A percentile compares a stretch with the other conserved stretches of the same genome.
Evolutionary conservation across 1,284 basidiomycete species (phyloP).

Genomic region (Bondarzewia mesenterica): DNA sequence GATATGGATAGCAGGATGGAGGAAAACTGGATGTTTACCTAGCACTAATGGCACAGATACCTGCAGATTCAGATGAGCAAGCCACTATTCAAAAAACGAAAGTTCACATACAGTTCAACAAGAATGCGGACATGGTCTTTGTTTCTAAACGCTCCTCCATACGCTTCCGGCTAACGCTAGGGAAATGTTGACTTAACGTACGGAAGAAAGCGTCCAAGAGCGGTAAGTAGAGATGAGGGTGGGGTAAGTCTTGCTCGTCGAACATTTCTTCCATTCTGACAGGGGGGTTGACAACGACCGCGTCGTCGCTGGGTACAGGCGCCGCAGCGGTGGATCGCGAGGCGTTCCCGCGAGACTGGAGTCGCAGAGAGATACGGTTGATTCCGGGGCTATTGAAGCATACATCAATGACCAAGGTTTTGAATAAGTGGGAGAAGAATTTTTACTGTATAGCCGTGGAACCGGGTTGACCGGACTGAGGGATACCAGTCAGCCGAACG

Average conservation of each 20-base stretch:
- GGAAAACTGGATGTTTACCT: neutral
- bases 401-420: constrained; percentile 13
- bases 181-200: constrained; percentile 29
- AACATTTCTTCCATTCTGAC: constrained; percentile 19
- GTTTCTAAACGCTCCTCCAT: constrained; percentile 28
- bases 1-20: neutral
- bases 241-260: constrained; percentile 13
- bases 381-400: constrained; percentile 25
- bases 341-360: constrained; percentile 20
- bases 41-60: neutral
- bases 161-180: constrained; percentile 23
- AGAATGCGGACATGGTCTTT: constrained; percentile 32
- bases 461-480: constrained; percentile 20
- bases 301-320: neutral
- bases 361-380: constrained; percentile 31
- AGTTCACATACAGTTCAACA: constrained; percentile 22
- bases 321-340: neutral
- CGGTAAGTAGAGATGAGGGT: constrained; percentile 24
- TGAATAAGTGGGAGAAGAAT: neutral
- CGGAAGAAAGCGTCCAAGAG: constrained; percentile 28
- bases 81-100: neutral
- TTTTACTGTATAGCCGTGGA: constrained; percentile 20
- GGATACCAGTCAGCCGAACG: neutral
- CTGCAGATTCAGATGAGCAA: neutral
- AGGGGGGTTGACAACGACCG: neutral